Evolutionary conservation across 345 rosid species (phyloP), one percentile per base, ranked within the genome.

Genomic region (Dipteronia dyeriana): DNA sequence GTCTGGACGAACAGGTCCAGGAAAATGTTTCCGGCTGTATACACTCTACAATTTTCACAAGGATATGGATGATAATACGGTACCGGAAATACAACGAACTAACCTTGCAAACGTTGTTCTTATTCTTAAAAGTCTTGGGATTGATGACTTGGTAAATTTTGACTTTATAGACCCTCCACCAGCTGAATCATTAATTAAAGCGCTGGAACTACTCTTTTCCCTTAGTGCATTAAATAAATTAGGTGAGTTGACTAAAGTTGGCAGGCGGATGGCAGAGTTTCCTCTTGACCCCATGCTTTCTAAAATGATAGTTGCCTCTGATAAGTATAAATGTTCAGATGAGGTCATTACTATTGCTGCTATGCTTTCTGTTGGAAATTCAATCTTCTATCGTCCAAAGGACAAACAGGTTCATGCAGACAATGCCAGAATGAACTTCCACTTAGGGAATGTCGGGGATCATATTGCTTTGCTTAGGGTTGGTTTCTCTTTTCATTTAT

Each of bases 91-190:
- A 80, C 98, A 96, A 70, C 86, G 98, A 67, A 96, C 99, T 19
- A 94, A 96, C 81, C 93, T 96, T 75, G 98, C 99, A 56, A 92
- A 88, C 83, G 99, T 96, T 76, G 99, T 94, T 31, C 95, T 96
- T 69, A 77, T 89, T 72, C 88, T 96, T 75, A 96, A 96, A 91
- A 96, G 99, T 86, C 98, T 96, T 78, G 99, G 99, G 61, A 96
- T 96, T 80, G 95, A 92, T 70, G 99, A 96, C 85, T 80, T 96
- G 51, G 45, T 94, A 34, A 87, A 92, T 86, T 96, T 96, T 81
- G 99, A 96, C 81, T 96, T 96, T 69, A 96, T 96, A 97, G 99
- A 96, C 63, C 98, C 97, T 71, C 99, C 99, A 17, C 97, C 99
- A 1, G 94, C 98, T 64, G 99, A 94, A 88, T 97, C 99, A 68